These are phyloP conservation scores for Pelargonium nanum DNA, from an alignment of 345 rosid genomes.

Conservation along the genomic window DNA sequence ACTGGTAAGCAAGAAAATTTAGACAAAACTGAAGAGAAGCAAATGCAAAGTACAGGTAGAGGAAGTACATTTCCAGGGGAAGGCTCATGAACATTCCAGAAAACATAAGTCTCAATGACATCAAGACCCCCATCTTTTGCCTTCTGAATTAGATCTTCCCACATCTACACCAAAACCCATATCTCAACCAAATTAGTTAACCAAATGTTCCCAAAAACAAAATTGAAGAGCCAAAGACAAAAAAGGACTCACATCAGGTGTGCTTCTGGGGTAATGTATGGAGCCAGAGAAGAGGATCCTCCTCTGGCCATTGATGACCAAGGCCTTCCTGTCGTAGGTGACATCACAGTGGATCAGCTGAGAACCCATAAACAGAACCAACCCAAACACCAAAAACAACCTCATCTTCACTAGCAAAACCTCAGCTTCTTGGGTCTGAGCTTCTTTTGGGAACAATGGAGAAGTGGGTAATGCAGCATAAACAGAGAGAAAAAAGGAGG, in stretches of 20 bases:
- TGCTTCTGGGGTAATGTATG: constrained; percentile 89
- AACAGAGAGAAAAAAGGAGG: no score
- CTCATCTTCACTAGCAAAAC: constrained; percentile 26
- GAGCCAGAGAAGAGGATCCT: constrained; percentile 90
- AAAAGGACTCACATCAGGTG: constrained; percentile 49
- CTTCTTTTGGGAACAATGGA: not conserved
- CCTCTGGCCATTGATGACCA: constrained; percentile 75
- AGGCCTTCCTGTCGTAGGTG: constrained; percentile 80
- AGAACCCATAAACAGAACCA: constrained; percentile 34
- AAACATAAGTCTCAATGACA: constrained; percentile 93
- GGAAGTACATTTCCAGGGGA: constrained; percentile 74
- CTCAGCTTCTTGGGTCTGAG: not conserved
- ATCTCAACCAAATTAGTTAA: constrained; percentile 5
- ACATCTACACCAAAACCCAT: constrained; percentile 50
- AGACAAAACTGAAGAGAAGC: not conserved
- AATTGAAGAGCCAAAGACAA: not conserved
- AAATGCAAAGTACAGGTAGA: constrained; percentile 1
- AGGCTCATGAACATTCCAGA: constrained; percentile 99
- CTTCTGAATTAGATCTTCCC: constrained; percentile 97
- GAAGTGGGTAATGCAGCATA: no score
- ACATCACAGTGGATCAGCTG: constrained; percentile 48
- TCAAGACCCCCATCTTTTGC: constrained; percentile 95
- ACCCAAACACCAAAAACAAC: constrained; percentile 29
- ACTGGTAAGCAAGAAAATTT: not conserved
- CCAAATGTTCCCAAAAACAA: not conserved